Conservation (phyloP, 495 filamentous ascomycete genomes). For the Penicillium lividum region DNA sequence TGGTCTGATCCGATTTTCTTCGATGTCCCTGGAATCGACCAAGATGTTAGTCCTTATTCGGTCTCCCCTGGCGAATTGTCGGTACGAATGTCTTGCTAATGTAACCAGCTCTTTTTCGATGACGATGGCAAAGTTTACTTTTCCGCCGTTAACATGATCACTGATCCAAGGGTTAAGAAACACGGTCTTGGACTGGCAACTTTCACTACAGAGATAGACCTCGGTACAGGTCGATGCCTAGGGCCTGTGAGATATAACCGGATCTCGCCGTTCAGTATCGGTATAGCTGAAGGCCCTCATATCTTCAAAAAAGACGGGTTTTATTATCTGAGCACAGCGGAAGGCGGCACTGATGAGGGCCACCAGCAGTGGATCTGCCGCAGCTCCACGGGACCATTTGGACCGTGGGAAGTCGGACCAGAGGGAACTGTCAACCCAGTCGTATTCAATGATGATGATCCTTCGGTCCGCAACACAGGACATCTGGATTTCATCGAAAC, state of each 20-base stretch:
- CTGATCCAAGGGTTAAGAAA: not conserved
- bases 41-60: constrained; percentile 12
- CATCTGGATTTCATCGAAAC: constrained; percentile 7
- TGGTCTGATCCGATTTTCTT: constrained; percentile 27
- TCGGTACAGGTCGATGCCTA: constrained; percentile 25
- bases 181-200: constrained; percentile 14
- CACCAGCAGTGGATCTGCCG: constrained; percentile 7
- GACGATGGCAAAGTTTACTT: constrained; percentile 22
- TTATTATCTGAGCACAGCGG: constrained; percentile 61
- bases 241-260: constrained; percentile 57
- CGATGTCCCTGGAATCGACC: constrained; percentile 19
- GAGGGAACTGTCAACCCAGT: constrained; percentile 8
- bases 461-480: constrained; percentile 5
- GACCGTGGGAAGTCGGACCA: constrained; percentile 1
- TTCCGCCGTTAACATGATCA: constrained; percentile 3
- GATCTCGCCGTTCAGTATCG: constrained; percentile 22
- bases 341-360: constrained; percentile 57
- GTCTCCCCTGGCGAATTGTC: no score
- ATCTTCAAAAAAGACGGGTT: constrained; percentile 56
- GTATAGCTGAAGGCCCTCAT: constrained; percentile 63
- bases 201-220: constrained; percentile 18
- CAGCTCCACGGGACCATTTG: not conserved
- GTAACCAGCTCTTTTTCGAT: constrained; percentile 22
- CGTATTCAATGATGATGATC: constrained; percentile 4
- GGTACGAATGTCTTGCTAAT: not conserved